Conservation (phyloP, 495 filamentous ascomycete species). For the Penicillium daleae region DNA sequence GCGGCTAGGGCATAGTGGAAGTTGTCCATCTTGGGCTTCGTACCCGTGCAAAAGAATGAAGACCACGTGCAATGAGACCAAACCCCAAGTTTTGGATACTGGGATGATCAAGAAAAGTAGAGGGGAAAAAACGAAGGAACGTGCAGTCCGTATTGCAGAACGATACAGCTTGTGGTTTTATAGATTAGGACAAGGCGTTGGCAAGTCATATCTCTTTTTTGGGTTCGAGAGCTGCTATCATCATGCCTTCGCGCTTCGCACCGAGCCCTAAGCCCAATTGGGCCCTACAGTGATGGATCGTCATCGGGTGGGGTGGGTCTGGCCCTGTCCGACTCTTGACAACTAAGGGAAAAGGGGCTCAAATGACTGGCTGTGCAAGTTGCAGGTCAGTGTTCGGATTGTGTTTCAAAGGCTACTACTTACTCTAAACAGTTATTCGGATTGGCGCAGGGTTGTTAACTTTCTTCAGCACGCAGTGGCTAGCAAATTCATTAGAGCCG, state of each 20-base stretch:
- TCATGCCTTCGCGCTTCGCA: conserved; percentile 16
- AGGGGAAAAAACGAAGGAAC: not conserved
- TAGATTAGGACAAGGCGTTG: not conserved
- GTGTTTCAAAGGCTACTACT: not conserved
- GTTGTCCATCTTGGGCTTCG: conserved; percentile 25
- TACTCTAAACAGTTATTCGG: not conserved
- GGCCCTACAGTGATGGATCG: not conserved
- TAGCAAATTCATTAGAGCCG: too few relatives aligned
- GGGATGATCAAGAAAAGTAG: too few relatives aligned
- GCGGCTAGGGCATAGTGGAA: conserved; percentile 28
- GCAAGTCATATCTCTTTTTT: not conserved
- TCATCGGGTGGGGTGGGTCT: not conserved
- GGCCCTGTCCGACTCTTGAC: too few relatives aligned
- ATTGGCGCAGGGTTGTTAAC: too few relatives aligned
- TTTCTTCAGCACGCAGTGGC: too few relatives aligned
- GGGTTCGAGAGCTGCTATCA: not conserved
- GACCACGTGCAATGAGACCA: not conserved
- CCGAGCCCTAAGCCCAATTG: conserved; percentile 3
- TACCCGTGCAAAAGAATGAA: not conserved
- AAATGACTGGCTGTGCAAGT: too few relatives aligned
- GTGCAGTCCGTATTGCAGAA: not conserved
- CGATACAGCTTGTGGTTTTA: conserved; percentile 6
- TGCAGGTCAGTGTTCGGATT: too few relatives aligned
- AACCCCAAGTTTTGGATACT: not conserved
- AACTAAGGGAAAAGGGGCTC: too few relatives aligned